Base-by-base conservation (phyloP, 495 filamentous ascomycete genomes). In the Penicillium crystallinum region DNA sequence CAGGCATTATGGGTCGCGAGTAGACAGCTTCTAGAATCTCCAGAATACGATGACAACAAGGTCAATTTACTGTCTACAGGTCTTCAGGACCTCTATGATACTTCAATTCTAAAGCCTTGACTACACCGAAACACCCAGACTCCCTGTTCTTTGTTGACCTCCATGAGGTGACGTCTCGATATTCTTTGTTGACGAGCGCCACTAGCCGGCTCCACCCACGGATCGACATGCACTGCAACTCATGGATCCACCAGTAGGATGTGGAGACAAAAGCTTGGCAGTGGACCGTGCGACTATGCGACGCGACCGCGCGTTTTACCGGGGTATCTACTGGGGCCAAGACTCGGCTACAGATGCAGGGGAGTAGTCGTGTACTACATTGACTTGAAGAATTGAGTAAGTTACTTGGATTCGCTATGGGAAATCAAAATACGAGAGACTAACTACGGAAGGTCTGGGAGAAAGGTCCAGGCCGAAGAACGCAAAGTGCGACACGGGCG, bases 121-220 rank as follows among this genome's bases (percentile, higher is more conserved):
- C 15, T 21, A n/a, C 9, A 17, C 15, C 27, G 12, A 8, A 22
- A 37, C 21, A 19, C 19, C 6, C 35, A 25, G 35, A 37, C 19
- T 23, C 35, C 25, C 35, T 3, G 0, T 6, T 25, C 51, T 54
- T 48, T 41, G 34, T 54, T 15, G 17, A 1, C 4, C 17, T 35
- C 12, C 15, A 54, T 31, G 43, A 54, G 33, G 25, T 47, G 51
- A 54, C 51, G 51, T 54, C 27, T 46, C 23, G 43, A 54, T 46
- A 40, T n/a, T 48, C 51, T 48, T 48, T 48, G 36, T 27, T 38
- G 6, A 35, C 14, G 37, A 12, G 27, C 31, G 39, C 14, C 30
- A 30, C 50, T 38, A 46, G 22, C 27, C 17, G 29, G 18, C 14
- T 10, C 36, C 19, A 37, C 39, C 49, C 49, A 37, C 31, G 33